Evolutionary conservation across 805 yeast species (phyloP).

Genomic region (Brettanomyces sp.): DNA sequence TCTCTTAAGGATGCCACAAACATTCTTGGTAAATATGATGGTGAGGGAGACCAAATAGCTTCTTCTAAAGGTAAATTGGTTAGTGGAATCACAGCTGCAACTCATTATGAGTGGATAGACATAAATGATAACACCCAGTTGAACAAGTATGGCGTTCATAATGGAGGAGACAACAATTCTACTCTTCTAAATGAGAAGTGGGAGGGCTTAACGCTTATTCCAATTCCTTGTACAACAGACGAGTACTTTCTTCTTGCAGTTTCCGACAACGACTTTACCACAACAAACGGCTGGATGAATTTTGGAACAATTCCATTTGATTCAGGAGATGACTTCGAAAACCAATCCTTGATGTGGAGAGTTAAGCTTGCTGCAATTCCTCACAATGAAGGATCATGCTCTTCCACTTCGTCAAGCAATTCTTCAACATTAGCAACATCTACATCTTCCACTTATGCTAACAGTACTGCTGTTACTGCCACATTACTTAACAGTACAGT

Average conservation of each 20-base stretch:
- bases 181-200: conserved; percentile 23
- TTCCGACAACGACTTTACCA: conserved; percentile 24
- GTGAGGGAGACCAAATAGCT: conserved; percentile 17
- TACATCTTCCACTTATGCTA: background rate
- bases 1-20: conserved; percentile 21
- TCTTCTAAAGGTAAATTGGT: conserved; percentile 16
- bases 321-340: conserved; percentile 20
- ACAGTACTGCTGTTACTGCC: background rate
- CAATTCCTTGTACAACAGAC: conserved; percentile 22
- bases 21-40: conserved; percentile 21
- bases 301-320: conserved; percentile 19
- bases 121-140: conserved; percentile 18
- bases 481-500: background rate
- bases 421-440: background rate
- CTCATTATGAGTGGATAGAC: conserved; percentile 19
- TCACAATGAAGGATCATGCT: conserved; percentile 1
- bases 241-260: conserved; percentile 20
- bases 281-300: conserved; percentile 21
- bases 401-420: background rate
- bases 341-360: conserved; percentile 22
- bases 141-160: conserved; percentile 23
- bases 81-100: conserved; percentile 17
- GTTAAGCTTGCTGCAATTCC: conserved; percentile 20
- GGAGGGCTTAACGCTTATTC: conserved; percentile 25
- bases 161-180: conserved; percentile 22